Evolutionary conservation across 2,329 filamentous ascomycete species (phyloP).

Genomic region (Emergomyces pasteurianus): DNA sequence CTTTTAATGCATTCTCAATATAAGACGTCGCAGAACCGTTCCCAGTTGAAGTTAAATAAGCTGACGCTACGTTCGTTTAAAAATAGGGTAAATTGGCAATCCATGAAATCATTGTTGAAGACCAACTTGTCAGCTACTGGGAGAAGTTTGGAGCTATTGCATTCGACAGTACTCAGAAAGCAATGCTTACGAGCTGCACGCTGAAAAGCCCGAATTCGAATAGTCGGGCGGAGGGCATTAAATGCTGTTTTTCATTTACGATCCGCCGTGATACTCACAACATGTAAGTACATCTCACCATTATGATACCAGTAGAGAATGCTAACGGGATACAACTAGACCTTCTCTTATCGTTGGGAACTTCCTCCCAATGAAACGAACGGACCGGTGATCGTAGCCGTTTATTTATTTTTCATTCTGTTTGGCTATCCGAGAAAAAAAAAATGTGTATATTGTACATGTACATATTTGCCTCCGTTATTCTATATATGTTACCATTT

Average conservation of each 20-base stretch:
- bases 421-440: not conserved
- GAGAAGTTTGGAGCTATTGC: slow-evolving; percentile 98
- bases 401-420: not conserved
- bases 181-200: slow-evolving; percentile 84
- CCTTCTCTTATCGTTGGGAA: slow-evolving; percentile 93
- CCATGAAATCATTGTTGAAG: slow-evolving; percentile 91
- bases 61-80: not conserved
- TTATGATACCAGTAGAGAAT: not conserved
- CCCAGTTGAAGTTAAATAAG: not conserved
- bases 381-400: slow-evolving; percentile 24
- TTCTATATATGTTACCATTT: not conserved
- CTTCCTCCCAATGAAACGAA: slow-evolving; percentile 75
- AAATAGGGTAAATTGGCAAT: slow-evolving; percentile 78
- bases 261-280: slow-evolving; percentile 91
- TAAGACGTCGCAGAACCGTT: not conserved
- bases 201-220: slow-evolving; percentile 68
- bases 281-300: slow-evolving; percentile 52
- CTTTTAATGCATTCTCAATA: not conserved
- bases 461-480: not conserved
- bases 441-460: slow-evolving; percentile 3
- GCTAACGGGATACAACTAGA: slow-evolving; percentile 40
- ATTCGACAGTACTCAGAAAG: slow-evolving; percentile 88
- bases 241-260: slow-evolving; percentile 96
- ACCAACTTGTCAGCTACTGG: slow-evolving; percentile 94
- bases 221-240: slow-evolving; percentile 60